Conservation (phyloP, 331 rosid genomes). For the Saraca asoca region DNA sequence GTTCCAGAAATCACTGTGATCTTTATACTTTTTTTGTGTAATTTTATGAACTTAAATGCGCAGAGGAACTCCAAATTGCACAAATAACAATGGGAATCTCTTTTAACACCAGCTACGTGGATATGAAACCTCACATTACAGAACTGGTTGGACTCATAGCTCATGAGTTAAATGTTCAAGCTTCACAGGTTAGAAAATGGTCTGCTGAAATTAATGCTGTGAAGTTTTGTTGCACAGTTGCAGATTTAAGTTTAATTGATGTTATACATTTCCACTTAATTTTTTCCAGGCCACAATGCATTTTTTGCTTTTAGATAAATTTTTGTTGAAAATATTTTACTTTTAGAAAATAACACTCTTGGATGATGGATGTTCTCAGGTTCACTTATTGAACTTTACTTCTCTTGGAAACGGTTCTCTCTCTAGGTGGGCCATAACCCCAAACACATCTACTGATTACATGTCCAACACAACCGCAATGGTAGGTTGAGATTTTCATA, state of each 20-base stretch:
- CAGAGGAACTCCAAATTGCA: constrained; percentile 72
- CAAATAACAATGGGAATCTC: constrained; percentile 60
- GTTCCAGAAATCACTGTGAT: neutral
- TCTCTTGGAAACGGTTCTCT: constrained; percentile 62
- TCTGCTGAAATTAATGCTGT: constrained; percentile 6
- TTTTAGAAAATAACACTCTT: constrained; percentile 22
- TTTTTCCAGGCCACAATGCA: neutral
- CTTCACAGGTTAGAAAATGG: constrained; percentile 73
- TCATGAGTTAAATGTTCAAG: constrained; percentile 60
- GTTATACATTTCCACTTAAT: constrained; percentile 1
- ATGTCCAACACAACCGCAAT: constrained; percentile 65
- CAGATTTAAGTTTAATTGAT: constrained; percentile 17
- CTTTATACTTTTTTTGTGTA: constrained; percentile 18
- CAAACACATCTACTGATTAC: constrained; percentile 53
- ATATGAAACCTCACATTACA: constrained; percentile 65
- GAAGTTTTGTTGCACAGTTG: constrained; percentile 4
- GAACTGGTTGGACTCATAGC: constrained; percentile 70
- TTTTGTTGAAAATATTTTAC: constrained; percentile 23
- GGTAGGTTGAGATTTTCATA: constrained; percentile 49
- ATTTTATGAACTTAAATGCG: constrained; percentile 32
- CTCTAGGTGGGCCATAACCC: constrained; percentile 65
- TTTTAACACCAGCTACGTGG: constrained; percentile 65
- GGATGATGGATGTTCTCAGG: constrained; percentile 55
- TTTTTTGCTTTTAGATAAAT: too few relatives aligned
- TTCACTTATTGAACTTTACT: constrained; percentile 55